Base-by-base conservation (phyloP, 495 filamentous ascomycete genomes). In the Hyphodiscus hymeniophilus region DNA sequence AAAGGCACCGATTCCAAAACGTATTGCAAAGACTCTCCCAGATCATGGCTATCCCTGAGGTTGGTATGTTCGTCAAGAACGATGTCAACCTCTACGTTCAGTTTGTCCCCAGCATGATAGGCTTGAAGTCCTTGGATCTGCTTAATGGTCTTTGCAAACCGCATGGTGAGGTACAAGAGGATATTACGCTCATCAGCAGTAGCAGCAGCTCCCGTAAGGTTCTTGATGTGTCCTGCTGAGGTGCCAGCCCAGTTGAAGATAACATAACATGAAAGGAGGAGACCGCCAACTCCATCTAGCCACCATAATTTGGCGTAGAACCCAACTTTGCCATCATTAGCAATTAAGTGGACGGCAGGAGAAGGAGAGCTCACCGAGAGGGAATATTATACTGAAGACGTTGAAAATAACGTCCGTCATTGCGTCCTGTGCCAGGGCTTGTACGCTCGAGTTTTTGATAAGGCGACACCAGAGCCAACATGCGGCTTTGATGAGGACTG, bases 401-500 rank as follows among this genome's bases (percentile, higher is more conserved):
- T 95, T 96, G 76, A 96, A 96, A 11, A 96, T 73, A 8, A 96
- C 85, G 59, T 76, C 73, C 26, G 65, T 61, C 57, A 61, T 58
- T 10, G 59, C 58, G 46, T 67, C 67, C 10, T 66, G 60, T 4
- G 67, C 67, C 30, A 96, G 63, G 0, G 89, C 88, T 62, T 94
- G 90, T 1, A 95, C 89, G 48, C 81, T 87, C 7, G 84, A 89
- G 58, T 94, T 95, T 30, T 83, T 86, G 47, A 96, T 84, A 12
- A 90, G 63, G 2, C 88, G 86, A 61, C 89, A 95, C 84, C 85
- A 96, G 22, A 95, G 60, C 85, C 87, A 96, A 64, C 84, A 89
- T n/a, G 75, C 45, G 20, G 80, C 71, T 59, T 95, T 96, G 55
- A 95, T 78, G 11, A 89, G 58, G 20, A 96, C 82, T 0, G 90